Conservation (phyloP, 129 eudicot genomes). For the Flaveria ramosissima region DNA sequence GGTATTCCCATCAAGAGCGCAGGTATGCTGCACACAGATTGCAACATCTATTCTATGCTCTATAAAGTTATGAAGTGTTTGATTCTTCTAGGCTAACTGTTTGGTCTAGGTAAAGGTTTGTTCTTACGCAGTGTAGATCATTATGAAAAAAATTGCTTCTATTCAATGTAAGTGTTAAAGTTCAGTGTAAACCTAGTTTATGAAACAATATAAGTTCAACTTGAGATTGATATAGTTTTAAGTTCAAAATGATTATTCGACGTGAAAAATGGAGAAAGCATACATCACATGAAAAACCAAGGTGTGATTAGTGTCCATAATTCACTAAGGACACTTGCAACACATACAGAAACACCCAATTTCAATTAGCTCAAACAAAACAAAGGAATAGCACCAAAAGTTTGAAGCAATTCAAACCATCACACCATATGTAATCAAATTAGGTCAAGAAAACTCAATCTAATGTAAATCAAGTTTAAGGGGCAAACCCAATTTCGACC, state of each 20-base stretch:
- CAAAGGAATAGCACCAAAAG: no score
- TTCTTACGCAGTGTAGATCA: no score
- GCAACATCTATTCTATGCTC: slow-evolving; percentile 22
- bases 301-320: not conserved
- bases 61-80: not conserved
- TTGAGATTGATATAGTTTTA: not conserved
- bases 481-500: not conserved
- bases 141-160: not conserved
- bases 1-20: not conserved
- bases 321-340: slow-evolving; percentile 5
- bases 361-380: not conserved
- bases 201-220: not conserved
- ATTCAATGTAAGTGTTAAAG: not conserved
- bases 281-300: not conserved
- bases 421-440: not conserved
- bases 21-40: not conserved
- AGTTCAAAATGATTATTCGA: not conserved
- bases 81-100: slow-evolving; percentile 16
- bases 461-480: slow-evolving; percentile 1
- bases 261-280: not conserved
- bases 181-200: slow-evolving; percentile 9
- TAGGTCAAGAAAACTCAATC: slow-evolving; percentile 28
- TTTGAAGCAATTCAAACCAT: not conserved
- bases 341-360: not conserved
- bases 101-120: not conserved